A percentile compares a stretch with the other conserved stretches of the same genome.
Evolutionary conservation across 2,329 filamentous ascomycete genomes (phyloP).

Genomic region (Sarocladium oryzae): DNA sequence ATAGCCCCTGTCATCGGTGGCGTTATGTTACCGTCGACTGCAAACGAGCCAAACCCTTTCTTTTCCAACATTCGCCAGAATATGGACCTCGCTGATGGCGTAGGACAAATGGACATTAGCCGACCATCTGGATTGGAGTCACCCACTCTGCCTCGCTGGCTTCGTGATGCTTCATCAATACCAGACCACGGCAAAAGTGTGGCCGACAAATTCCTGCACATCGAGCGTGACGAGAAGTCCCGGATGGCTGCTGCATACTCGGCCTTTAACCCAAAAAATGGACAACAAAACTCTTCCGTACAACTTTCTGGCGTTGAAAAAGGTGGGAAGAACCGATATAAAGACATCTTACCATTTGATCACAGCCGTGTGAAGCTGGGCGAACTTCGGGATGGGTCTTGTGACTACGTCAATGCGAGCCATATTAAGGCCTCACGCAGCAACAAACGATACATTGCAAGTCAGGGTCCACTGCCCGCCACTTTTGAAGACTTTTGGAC

Average conservation of each 20-base stretch:
- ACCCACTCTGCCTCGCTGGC: constrained; percentile 65
- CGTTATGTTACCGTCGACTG: constrained; percentile 68
- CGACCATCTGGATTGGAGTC: constrained; percentile 39
- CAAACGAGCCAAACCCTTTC: constrained; percentile 74
- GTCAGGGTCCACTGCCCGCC: constrained; percentile 84
- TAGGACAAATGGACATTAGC: constrained; percentile 67
- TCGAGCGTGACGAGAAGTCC: constrained; percentile 79
- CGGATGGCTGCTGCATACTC: constrained; percentile 81
- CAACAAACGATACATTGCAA: constrained; percentile 91
- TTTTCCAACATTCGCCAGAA: constrained; percentile 96
- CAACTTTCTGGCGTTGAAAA: constrained; percentile 91
- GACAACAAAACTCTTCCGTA: constrained; percentile 34
- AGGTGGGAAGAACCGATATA: constrained; percentile 92
- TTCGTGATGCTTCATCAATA: constrained; percentile 59
- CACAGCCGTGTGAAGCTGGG: constrained; percentile 81
- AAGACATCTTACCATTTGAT: constrained; percentile 95
- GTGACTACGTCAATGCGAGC: constrained; percentile 95
- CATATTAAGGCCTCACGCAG: constrained; percentile 73
- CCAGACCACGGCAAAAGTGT: constrained; percentile 72
- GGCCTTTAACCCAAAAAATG: constrained; percentile 35
- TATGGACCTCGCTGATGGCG: constrained; percentile 87
- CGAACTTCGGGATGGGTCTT: constrained; percentile 57
- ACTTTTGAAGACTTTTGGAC: constrained; percentile 99
- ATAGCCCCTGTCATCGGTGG: constrained; percentile 77
- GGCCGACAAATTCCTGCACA: constrained; percentile 73